A percentile compares a stretch with the other conserved stretches of the same genome.
phyloP scores from a whole-genome alignment of 1,284 basidiomycete genomes.

The Pseudozyma sp. region DNA sequence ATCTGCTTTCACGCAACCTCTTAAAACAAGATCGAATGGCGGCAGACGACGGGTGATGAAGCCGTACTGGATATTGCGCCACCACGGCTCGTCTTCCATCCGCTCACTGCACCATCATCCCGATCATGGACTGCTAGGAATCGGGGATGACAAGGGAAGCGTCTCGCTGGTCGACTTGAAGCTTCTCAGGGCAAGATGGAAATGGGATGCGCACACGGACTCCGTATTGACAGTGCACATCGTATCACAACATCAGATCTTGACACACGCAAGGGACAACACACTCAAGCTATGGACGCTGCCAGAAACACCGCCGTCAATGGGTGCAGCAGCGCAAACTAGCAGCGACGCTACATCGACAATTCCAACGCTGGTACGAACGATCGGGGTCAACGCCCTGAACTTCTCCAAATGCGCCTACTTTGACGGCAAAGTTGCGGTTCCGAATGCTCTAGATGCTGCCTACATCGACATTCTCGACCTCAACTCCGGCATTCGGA shows the following conservation, averaged over 20 bases:
- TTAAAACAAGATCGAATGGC: neutral
- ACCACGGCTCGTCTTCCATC: constrained; percentile 75
- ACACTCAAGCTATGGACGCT: constrained; percentile 77
- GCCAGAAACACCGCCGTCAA: neutral
- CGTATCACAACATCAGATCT: constrained; percentile 74
- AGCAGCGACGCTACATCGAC: too few relatives aligned
- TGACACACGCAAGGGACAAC: constrained; percentile 91
- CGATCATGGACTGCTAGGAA: constrained; percentile 81
- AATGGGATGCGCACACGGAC: constrained; percentile 83
- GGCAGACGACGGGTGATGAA: constrained; percentile 17
- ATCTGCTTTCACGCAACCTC: neutral
- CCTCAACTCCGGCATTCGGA: constrained; percentile 75
- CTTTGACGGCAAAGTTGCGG: constrained; percentile 75
- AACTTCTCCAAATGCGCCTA: constrained; percentile 86
- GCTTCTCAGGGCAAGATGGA: constrained; percentile 77
- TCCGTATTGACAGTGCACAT: constrained; percentile 82
- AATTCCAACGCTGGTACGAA: constrained; percentile 74
- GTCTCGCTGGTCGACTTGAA: constrained; percentile 80
- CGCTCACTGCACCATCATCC: constrained; percentile 73
- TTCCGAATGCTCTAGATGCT: constrained; percentile 88
- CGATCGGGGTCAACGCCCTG: constrained; percentile 85
- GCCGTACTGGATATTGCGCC: constrained; percentile 80
- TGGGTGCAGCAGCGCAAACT: neutral
- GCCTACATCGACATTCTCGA: constrained; percentile 85
- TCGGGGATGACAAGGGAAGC: constrained; percentile 80